These are phyloP conservation scores for Xylaria hypoxylon DNA, from an alignment of 2,329 filamentous ascomycete genomes.

Conservation along the genomic window DNA sequence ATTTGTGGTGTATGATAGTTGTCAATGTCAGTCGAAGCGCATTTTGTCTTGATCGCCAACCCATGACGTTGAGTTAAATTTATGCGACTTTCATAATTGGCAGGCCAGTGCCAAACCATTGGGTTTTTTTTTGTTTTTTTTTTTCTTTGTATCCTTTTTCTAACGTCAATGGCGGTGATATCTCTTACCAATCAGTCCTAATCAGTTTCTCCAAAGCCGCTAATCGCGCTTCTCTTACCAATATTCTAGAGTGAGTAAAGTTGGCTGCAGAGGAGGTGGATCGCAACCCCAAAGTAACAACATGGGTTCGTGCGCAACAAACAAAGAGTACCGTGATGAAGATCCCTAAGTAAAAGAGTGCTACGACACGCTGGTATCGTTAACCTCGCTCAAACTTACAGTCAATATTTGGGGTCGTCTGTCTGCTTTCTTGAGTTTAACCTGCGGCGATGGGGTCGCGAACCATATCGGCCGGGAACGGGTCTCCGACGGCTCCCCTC, in stretches of 20 bases:
- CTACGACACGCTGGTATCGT: not conserved
- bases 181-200: not conserved
- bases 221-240: constrained; percentile 10
- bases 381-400: not conserved
- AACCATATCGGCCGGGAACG: constrained; percentile 33
- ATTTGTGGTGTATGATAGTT: too few species aligned
- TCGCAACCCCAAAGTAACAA: not conserved
- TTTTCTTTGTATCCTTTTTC: too few species aligned
- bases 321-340: not conserved
- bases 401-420: too few species aligned
- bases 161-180: not conserved
- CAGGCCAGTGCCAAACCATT: not conserved
- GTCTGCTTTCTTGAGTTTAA: not conserved
- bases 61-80: not conserved
- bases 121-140: not conserved
- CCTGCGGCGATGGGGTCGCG: constrained; percentile 30
- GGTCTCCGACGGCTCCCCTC: constrained; percentile 41
- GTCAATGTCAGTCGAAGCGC: too few species aligned
- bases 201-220: constrained; percentile 8
- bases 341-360: not conserved
- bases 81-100: not conserved
- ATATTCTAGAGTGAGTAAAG: constrained; percentile 12
- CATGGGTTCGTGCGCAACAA: not conserved
- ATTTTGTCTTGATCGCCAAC: not conserved
- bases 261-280: constrained; percentile 13